Base-by-base conservation (phyloP, 805 yeast species). In the Cyberlindnera veronae region DNA sequence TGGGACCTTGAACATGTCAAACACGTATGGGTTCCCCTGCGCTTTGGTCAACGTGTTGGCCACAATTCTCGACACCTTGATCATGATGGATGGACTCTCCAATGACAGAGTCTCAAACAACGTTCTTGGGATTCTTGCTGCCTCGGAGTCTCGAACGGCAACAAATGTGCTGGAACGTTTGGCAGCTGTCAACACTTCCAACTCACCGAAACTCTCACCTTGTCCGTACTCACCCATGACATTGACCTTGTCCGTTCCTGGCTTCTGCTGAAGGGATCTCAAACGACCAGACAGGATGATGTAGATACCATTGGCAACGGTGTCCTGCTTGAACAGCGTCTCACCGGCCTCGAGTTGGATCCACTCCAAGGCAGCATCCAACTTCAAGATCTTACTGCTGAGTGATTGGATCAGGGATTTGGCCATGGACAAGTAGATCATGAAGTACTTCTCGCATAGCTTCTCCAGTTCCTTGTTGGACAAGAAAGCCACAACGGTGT, bases 351-450 rank as follows among this genome's bases (percentile, higher is more conserved):
- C 79, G 11, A 85, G 69, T 44, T 88, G 96, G 29, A 90, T 79
- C 98, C 98, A 91, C 60, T 93, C 99, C 37, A 93, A 66, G 0
- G 97, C 96, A 61, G 85, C 87, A 56, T 91, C 98, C 30, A 93
- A 76, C 41, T 83, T 77, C 28, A 84, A 62, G 28, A 91, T 68
- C 40, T 84, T 76, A 21, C 74, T 67, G 21, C 90, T 81, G 29
- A 93, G 61, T 2, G 84, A 69, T n/a, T 69, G 69, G 32, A 84
- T 79, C 47, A 91, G 65, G 8, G 79, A 73, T 44, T 79, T 79
- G 0, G 98, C 96, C 33, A 89, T 74, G 2, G 88, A 78, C 28
- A 91, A 66, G 49, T 85, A 84, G 9, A 91, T 69, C 61, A 78
- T 72, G 43, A 91, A 90, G 55, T 77, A 83, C 47, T 77, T 77